These are phyloP conservation scores for Globisporangium orthogonon DNA, from an alignment of 352 stramenopile species.

Conservation along the genomic window DNA sequence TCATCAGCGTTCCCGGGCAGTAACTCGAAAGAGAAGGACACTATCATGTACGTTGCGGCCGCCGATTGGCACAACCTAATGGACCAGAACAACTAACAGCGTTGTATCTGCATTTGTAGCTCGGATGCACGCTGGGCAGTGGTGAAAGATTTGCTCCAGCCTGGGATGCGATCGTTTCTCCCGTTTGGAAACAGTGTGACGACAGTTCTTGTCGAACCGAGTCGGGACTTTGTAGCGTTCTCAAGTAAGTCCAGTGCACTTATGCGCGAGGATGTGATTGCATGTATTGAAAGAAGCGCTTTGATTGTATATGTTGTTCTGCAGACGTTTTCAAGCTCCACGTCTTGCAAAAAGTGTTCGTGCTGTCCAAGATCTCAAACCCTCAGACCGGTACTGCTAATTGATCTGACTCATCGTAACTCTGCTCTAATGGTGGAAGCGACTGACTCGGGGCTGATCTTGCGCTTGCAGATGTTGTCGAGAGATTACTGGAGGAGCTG, in stretches of 20 bases:
- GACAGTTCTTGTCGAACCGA: background rate
- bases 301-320: background rate
- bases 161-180: conserved; percentile 27
- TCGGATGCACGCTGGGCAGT: conserved; percentile 38
- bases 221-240: conserved; percentile 13
- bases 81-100: background rate
- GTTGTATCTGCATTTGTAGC: background rate
- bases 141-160: conserved; percentile 37
- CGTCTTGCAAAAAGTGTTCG: conserved; percentile 24
- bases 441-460: background rate
- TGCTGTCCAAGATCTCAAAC: conserved; percentile 22
- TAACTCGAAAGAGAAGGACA: conserved; percentile 1
- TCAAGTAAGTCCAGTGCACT: background rate
- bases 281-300: background rate
- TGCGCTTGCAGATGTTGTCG: conserved; percentile 20
- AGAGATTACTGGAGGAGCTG: conserved; percentile 26
- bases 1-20: background rate
- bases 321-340: conserved; percentile 27
- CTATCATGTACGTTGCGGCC: conserved; percentile 3
- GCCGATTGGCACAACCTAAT: background rate
- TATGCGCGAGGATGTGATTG: background rate
- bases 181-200: conserved; percentile 20
- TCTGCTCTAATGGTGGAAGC: background rate
- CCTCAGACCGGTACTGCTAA: conserved; percentile 9
- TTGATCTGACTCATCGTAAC: background rate